Base-by-base conservation (phyloP, 768 basidiomycete genomes). In the Hemileccinum impolitum region DNA sequence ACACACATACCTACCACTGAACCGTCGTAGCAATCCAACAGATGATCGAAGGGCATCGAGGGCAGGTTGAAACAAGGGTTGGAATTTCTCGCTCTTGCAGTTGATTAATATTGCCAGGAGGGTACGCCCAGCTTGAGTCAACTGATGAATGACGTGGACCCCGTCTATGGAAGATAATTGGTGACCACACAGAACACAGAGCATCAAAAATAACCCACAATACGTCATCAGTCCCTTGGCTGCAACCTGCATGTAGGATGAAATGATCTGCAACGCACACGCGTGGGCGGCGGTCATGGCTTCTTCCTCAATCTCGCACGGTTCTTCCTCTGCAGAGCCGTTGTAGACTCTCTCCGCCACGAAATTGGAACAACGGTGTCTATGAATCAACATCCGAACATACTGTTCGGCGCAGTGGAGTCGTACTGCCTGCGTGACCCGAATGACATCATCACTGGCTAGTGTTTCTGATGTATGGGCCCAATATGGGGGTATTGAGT, bases 201-300 rank as follows among this genome's bases (percentile, higher is more conserved):
- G 17, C 4, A 48, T 41, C 36, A 44, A 50, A 38, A 56, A 32
- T 26, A 10, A 77, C 90, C 70, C 58, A 93, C 90, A 95, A 60
- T 94, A 96, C 6, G 93, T 94, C 92, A 96, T 94, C 59, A 94
- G 58, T 52, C 92, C 82, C 72, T 87, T 87, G 70, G 85, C 83
- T 19, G 91, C 92, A 48, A 94, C 82, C 53, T 90, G 83, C 54
- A 92, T 73, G 66, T 94, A 86, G 30, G 90, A 82, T 32, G 84
- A 78, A 49, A 94, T 81, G 53, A 95, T 87, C 58, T 87, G 81
- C 55, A 94, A 59, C 15, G 92, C 92, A 48, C 85, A 85, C 38
- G 78, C 73, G 59, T 91, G 87, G 6, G 88, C 86, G 30, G 82
- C 76, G 6, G 78, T 72, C 77, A 94, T 84, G 5, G 90, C 90